Evolutionary conservation across 331 rosid genomes (phyloP).

Genomic region (Telfairia occidentalis): DNA sequence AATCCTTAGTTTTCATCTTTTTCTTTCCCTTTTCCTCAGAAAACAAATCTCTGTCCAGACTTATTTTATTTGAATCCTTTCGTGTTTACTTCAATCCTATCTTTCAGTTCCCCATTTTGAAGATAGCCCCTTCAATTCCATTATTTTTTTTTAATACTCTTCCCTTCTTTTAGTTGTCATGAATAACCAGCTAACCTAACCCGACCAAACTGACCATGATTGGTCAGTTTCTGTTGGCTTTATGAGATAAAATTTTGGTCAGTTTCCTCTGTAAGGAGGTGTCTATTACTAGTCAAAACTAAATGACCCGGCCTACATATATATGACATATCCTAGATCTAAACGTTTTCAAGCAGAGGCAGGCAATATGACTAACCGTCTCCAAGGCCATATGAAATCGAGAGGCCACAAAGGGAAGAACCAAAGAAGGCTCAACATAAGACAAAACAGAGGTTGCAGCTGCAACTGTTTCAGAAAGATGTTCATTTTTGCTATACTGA

Average conservation of each 20-base stretch:
- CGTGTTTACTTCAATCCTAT: not conserved
- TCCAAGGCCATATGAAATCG: conserved; percentile 98
- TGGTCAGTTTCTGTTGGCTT: not conserved
- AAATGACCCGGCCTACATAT: not conserved
- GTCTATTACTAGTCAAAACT: conserved; percentile 6
- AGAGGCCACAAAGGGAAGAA: conserved; percentile 93
- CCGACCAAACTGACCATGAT: not conserved
- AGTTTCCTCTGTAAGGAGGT: not conserved
- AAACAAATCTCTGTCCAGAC: not conserved
- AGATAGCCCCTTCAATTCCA: not conserved
- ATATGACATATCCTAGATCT: not conserved
- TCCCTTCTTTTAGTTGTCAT: not conserved
- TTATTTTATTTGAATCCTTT: not conserved
- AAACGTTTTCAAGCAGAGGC: conserved; percentile 14
- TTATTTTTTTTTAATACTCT: not conserved
- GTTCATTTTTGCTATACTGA: conserved; percentile 96
- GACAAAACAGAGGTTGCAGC: conserved; percentile 86
- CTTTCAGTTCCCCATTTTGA: not conserved
- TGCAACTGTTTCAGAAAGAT: conserved; percentile 92
- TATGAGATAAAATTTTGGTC: not conserved
- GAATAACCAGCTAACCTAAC: not conserved
- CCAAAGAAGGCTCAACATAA: conserved; percentile 81
- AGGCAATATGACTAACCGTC: conserved; percentile 62
- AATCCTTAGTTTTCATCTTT: not conserved
- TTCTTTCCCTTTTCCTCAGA: not conserved